A percentile compares a stretch with the other conserved stretches of the same genome.
phyloP scores from a whole-genome alignment of 2,329 filamentous ascomycete species.

The Colletotrichum lentis region DNA sequence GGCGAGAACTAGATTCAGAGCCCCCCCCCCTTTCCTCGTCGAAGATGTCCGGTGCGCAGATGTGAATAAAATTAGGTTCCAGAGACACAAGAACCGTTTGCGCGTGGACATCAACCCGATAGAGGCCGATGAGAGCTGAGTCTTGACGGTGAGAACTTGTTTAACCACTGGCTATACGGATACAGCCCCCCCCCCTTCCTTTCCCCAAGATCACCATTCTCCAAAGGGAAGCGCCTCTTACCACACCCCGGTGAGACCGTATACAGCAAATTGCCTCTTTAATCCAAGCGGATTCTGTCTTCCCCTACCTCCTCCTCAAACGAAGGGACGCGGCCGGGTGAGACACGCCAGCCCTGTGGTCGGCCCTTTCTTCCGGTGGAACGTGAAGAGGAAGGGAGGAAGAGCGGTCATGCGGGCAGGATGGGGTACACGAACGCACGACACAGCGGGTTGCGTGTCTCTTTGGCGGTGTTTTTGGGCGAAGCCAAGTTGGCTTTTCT shows the following conservation, averaged over 20 bases:
- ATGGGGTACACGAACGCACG: too few relatives aligned
- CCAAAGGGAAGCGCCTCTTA: neutral
- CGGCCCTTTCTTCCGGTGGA: constrained; percentile 10
- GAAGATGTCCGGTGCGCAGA: neutral
- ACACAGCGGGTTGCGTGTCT: neutral
- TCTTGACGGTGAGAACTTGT: too few relatives aligned
- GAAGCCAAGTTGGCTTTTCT: too few relatives aligned
- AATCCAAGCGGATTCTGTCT: neutral
- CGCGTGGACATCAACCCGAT: too few relatives aligned
- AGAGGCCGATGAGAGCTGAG: too few relatives aligned
- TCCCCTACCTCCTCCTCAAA: neutral
- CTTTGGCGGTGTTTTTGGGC: neutral
- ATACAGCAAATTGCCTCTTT: neutral
- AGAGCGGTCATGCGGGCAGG: neutral
- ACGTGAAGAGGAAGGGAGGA: neutral
- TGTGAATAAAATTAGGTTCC: neutral
- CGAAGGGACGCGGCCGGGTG: neutral
- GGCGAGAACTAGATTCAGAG: neutral
- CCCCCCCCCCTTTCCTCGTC: neutral
- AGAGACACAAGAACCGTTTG: too few relatives aligned
- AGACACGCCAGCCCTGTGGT: constrained; percentile 17
- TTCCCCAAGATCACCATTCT: too few relatives aligned
- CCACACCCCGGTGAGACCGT: neutral
- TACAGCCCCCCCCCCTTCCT: too few relatives aligned
- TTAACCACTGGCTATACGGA: too few relatives aligned